A percentile compares a stretch with the other conserved stretches of the same genome.
These are phyloP conservation scores for Ceratobasidium sp. DNA, from an alignment of 1,284 basidiomycete species.

Conservation along the genomic window DNA sequence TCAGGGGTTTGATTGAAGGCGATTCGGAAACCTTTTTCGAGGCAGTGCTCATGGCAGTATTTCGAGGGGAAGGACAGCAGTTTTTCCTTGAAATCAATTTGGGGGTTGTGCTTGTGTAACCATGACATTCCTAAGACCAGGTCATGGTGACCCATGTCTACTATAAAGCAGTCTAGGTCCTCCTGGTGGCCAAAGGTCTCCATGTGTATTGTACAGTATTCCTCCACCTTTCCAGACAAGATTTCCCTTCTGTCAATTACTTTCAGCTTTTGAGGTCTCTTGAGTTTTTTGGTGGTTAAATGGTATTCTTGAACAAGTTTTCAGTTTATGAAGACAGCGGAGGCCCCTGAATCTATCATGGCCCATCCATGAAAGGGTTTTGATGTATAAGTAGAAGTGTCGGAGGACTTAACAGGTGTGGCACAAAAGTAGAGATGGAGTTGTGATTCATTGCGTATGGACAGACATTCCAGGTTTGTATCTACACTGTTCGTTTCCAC, in stretches of 20 bases:
- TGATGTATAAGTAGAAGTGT: too few species aligned
- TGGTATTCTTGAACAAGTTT: too few species aligned
- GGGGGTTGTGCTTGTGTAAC: too few species aligned
- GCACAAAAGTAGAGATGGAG: too few species aligned
- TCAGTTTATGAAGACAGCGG: too few species aligned
- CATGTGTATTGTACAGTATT: background rate
- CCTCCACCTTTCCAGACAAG: background rate
- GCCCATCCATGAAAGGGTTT: too few species aligned
- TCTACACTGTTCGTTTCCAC: background rate
- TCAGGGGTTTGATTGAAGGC: background rate
- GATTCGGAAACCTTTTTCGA: too few species aligned
- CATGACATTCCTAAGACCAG: too few species aligned
- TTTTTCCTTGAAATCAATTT: too few species aligned
- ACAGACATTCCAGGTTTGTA: background rate
- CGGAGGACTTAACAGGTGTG: too few species aligned
- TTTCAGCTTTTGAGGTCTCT: background rate
- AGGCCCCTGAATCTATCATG: background rate
- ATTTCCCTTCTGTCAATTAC: background rate
- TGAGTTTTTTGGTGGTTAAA: background rate
- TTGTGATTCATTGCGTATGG: background rate
- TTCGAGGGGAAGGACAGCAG: too few species aligned
- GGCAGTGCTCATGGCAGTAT: too few species aligned
- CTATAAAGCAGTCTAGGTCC: background rate
- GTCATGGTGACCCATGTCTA: background rate
- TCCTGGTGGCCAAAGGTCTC: background rate